Evolutionary conservation across 2,329 filamentous ascomycete species (phyloP).

Genomic region (Venturia oleaginea): DNA sequence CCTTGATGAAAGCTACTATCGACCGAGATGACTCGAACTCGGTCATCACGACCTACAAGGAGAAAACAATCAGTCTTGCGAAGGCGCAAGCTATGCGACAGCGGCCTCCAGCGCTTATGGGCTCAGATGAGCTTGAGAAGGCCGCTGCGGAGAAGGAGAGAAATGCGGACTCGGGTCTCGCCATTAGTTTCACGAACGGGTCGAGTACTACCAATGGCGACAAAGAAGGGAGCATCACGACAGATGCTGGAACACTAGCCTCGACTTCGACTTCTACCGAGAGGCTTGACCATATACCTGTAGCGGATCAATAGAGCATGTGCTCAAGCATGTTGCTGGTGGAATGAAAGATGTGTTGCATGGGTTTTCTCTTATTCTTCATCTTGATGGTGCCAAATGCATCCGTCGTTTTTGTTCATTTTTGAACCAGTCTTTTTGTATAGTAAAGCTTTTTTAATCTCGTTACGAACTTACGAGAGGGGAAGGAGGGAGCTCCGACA

Average conservation of each 20-base stretch:
- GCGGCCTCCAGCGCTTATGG: conserved; percentile 81
- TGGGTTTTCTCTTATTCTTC: not conserved
- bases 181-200: not conserved
- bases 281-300: not conserved
- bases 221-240: conserved; percentile 11
- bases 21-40: conserved; percentile 72
- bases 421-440: conserved; percentile 4
- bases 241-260: not conserved
- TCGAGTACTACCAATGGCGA: conserved; percentile 8
- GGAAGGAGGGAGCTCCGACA: not conserved
- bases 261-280: not conserved
- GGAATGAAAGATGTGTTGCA: not conserved
- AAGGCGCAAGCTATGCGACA: conserved; percentile 85
- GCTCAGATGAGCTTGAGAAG: conserved; percentile 16
- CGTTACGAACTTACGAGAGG: conserved; percentile 8
- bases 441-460: conserved; percentile 6
- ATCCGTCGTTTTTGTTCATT: not conserved
- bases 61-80: conserved; percentile 87
- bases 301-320: not conserved
- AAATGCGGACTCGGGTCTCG: not conserved
- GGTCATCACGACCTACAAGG: conserved; percentile 87
- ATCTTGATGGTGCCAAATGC: not conserved
- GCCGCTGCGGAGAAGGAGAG: not conserved
- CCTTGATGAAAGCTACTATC: conserved; percentile 97
- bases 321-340: too few species aligned